Base-by-base conservation (phyloP, 495 filamentous ascomycete species). In the Evansstolkia leycettana region DNA sequence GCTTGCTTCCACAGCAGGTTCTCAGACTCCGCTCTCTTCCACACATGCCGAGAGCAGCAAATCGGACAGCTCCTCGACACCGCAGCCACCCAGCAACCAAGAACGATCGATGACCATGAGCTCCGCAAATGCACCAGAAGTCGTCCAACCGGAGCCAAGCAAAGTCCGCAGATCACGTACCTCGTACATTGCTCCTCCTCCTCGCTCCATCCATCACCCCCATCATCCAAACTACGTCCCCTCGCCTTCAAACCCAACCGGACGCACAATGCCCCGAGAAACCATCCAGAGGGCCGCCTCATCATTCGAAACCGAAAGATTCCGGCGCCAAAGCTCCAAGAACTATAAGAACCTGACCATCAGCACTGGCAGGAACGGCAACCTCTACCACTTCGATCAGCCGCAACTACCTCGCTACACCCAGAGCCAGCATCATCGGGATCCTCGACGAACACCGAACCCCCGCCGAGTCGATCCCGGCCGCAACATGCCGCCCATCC, bases 101-200 rank as follows among this genome's bases (percentile, higher is more conserved):
- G 31, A 26, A 15, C 51, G 60, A 31, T 54, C 57, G 34, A 52
- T 52, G 45, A 61, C 58, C 17, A 58, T 50, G 43, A 60, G 49
- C 46, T 64, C 58, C 3, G 55, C 54, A 28, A 54, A 64, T 8
- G 60, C 59, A 2, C 62, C 62, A 8, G 59, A 62, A 39, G 55
- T 64, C 9, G 41, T 57, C 3, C 37, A 43, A 10, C 42, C 46
- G 13, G 45, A 46, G 20, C 51, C 56, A 14, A 30, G 42, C 24
- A 55, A 43, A 17, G 46, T 59, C 10, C 48, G 40, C 27, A 46
- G 54, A 37, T 57, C 58, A 12, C 56, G 52, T 33, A 58, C 55
- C 6, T 42, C 40, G 2, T 33, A 37, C 32, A 15, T 29, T 11
- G 46, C 45, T 23, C 41, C 34, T 18, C 42, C 37, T 12, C 28